Base-by-base conservation (phyloP, 2,329 filamentous ascomycete genomes). In the Talaromyces rugulosus region DNA sequence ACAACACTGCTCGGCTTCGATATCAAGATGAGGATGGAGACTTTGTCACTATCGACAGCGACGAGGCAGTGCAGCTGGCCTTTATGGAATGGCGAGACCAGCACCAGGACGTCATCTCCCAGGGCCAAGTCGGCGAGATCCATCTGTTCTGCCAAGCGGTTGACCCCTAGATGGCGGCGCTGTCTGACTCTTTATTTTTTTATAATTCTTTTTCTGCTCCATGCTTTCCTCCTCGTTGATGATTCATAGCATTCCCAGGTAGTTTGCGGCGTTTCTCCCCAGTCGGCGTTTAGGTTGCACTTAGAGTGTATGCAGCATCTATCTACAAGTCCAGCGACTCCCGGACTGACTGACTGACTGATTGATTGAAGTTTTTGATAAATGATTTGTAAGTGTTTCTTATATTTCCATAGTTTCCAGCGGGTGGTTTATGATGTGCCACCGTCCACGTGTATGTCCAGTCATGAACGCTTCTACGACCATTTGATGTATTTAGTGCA, bases 1-100 rank as follows among this genome's bases (percentile, higher is more conserved):
- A 87, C 71, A 90, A 91, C 65, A 88, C 89, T 67, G 86, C 97
- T 68, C 92, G 92, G 77, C 81, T 99, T 61, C 90, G 92, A 65
- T 99, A 98, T 76, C 85, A 88, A 58, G 95, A 99, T 71, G 90
- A 93, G 71, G 95, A 99, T 67, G 91, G 91, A 56, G 95, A 98
- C 71, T 94, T 89, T 72, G 91, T 99, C 64, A 93, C 89, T 58
- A 97, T 99, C 60, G 90, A 95, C 74, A 94, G 90, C 64, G 95
- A 99, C 70, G 95, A 99, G 70, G 95, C 97, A 68, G 95, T 99
- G 51, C 92, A 96, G 70, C 92, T 95, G 68, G 95, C 95, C 4
- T 96, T 99, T 72, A 89, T 93, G 74, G 93, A 96, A 68, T 97
- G 93, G 93, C 87, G 90, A 36, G 92, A 96, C 71, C 89, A 87